Evolutionary conservation across 164 flowering plant genomes (phyloP).

Genomic region (Sextonia rubra): DNA sequence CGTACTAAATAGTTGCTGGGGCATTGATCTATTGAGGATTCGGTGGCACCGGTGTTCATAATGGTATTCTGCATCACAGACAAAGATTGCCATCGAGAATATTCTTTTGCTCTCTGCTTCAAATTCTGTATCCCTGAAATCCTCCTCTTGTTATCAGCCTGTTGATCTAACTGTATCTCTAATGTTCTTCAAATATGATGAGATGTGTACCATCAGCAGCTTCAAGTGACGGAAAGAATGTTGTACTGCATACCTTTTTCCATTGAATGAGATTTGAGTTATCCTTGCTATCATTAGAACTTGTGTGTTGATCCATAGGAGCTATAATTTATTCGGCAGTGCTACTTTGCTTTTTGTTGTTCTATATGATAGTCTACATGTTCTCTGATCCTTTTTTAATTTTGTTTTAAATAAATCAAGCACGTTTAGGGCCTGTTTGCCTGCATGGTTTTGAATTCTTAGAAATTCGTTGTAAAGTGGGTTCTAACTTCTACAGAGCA

Average conservation of each 20-base stretch:
- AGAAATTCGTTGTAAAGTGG: too few relatives aligned
- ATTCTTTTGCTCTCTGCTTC: conserved; percentile 3
- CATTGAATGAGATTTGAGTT: conserved; percentile 6
- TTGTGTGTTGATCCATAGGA: background rate
- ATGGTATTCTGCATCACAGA: background rate
- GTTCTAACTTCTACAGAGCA: too few relatives aligned
- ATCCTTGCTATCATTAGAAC: background rate
- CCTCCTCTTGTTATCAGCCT: conserved; percentile 2
- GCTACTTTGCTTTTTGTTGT: background rate
- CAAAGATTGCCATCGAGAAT: background rate
- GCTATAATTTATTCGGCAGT: background rate
- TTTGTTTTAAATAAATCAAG: too few relatives aligned
- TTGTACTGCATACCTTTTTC: background rate
- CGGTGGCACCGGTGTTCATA: background rate
- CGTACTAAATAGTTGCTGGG: conserved; percentile 15
- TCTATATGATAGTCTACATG: background rate
- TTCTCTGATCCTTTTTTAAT: background rate
- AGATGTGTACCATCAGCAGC: conserved; percentile 19
- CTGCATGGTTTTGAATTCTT: background rate
- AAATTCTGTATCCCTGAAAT: conserved; percentile 8
- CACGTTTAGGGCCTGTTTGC: background rate
- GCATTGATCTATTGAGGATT: conserved; percentile 1
- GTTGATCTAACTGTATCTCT: conserved; percentile 3
- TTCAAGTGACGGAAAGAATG: conserved; percentile 14
- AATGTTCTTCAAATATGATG: conserved; percentile 11